A percentile compares a stretch with the other conserved stretches of the same genome.
These are phyloP conservation scores for Rhizophora apiculata DNA, from an alignment of 345 rosid genomes.

Conservation along the genomic window DNA sequence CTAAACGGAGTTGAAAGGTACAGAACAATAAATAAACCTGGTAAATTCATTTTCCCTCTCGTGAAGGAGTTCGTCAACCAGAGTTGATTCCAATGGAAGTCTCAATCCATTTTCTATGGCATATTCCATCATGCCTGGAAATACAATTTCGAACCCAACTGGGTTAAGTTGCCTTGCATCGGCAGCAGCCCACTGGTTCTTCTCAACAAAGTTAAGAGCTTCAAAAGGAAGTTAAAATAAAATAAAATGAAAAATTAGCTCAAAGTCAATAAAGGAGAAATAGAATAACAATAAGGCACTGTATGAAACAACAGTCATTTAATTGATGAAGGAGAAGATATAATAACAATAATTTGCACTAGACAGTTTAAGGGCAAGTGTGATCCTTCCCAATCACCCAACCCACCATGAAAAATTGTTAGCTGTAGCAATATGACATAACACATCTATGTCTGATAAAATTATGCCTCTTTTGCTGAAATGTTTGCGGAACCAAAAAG, in stretches of 20 bases:
- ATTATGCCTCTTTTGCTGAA: no score
- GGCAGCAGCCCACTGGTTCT: conserved; percentile 6
- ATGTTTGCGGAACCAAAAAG: no score
- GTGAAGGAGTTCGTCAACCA: not conserved
- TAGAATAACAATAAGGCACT: no score
- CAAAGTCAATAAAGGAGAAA: not conserved
- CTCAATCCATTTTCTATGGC: conserved; percentile 7
- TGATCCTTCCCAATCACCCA: no score
- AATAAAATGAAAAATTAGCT: not conserved
- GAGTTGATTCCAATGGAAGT: not conserved
- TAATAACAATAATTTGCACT: not conserved
- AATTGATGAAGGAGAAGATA: not conserved
- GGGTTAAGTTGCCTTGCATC: conserved; percentile 3
- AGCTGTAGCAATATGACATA: no score
- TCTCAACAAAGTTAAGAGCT: conserved; percentile 9
- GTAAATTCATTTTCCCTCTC: not conserved
- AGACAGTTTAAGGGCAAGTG: no score
- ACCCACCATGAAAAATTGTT: no score
- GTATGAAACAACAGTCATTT: no score
- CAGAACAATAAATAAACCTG: not conserved
- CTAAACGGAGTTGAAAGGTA: no score
- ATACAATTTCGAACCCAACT: conserved; percentile 10
- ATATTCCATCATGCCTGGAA: conserved; percentile 10
- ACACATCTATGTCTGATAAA: no score
- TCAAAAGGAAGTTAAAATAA: not conserved